Conservation (phyloP, 805 yeast species). For the Lipomyces mesembrius region DNA sequence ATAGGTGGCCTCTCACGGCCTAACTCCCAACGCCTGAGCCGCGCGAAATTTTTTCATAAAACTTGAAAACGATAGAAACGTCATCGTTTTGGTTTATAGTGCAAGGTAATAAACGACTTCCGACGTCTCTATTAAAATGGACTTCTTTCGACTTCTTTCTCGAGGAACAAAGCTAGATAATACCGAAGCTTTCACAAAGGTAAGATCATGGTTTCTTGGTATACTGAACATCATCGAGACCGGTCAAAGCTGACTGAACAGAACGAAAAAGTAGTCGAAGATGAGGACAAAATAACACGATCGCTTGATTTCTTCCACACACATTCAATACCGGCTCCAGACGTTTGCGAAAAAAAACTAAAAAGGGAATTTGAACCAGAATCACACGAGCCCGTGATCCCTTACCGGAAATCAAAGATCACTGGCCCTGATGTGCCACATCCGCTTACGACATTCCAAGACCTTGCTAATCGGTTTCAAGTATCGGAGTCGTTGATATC, state of each 20-base stretch:
- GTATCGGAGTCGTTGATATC: slow-evolving; percentile 64
- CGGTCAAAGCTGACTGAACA: slow-evolving; percentile 42
- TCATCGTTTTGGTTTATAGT: background rate
- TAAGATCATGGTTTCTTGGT: background rate
- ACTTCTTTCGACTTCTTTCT: slow-evolving; percentile 80
- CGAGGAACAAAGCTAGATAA: slow-evolving; percentile 83
- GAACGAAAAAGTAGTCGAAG: slow-evolving; percentile 51
- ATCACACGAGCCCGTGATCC: slow-evolving; percentile 59
- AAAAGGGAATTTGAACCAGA: slow-evolving; percentile 53
- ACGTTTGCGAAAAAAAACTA: slow-evolving; percentile 29
- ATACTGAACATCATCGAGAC: too few species aligned
- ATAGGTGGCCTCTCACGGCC: too few species aligned
- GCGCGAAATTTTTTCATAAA: background rate
- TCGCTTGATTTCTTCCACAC: slow-evolving; percentile 77
- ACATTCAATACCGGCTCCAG: slow-evolving; percentile 49
- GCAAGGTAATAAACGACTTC: too few species aligned
- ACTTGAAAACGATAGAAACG: background rate
- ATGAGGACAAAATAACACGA: slow-evolving; percentile 54
- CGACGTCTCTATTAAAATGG: slow-evolving; percentile 58
- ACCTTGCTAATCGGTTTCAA: slow-evolving; percentile 69
- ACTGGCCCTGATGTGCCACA: slow-evolving; percentile 86
- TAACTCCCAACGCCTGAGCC: slow-evolving; percentile 3
- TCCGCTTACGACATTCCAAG: slow-evolving; percentile 89
- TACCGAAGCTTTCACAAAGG: slow-evolving; percentile 15
- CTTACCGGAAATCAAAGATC: slow-evolving; percentile 67